Percentiles rank a stretch among this genome's conserved stretches.
Evolutionary conservation across 73 alveolate species (phyloP).

Genomic region (Tetrahymena borealis): DNA sequence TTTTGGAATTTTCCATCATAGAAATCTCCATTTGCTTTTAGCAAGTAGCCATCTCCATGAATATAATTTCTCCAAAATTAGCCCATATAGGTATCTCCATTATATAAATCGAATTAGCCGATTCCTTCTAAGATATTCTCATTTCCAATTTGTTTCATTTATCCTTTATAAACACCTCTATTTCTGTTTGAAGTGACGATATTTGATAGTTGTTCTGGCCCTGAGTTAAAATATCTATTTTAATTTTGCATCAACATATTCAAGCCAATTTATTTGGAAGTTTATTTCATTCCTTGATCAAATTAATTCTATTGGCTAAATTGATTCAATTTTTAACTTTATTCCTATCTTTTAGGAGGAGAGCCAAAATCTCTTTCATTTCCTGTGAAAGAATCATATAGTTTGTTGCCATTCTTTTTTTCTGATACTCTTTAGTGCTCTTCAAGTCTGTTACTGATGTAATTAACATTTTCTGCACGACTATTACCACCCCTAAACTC

Average conservation of each 20-base stretch:
- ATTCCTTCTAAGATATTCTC: neutral
- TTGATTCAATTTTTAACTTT: neutral
- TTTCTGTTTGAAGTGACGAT: neutral
- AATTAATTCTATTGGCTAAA: too few relatives aligned
- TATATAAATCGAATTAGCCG: neutral
- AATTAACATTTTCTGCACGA: neutral
- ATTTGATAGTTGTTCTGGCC: neutral
- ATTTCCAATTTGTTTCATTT: neutral
- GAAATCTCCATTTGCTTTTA: neutral
- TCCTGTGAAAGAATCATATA: neutral
- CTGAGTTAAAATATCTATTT: neutral
- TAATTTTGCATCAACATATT: neutral
- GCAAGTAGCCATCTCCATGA: neutral
- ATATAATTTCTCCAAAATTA: neutral
- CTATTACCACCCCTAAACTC: neutral
- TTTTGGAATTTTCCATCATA: neutral
- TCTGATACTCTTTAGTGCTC: neutral
- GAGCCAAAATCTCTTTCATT: neutral
- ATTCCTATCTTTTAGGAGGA: neutral
- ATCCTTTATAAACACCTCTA: neutral
- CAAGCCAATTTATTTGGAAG: neutral
- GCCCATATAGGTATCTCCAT: neutral
- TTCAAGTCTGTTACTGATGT: neutral
- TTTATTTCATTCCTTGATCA: too few relatives aligned
- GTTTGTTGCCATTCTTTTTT: neutral